phyloP scores from a whole-genome alignment of 2,329 filamentous ascomycete genomes.

The Arthrobotrys iridis region DNA sequence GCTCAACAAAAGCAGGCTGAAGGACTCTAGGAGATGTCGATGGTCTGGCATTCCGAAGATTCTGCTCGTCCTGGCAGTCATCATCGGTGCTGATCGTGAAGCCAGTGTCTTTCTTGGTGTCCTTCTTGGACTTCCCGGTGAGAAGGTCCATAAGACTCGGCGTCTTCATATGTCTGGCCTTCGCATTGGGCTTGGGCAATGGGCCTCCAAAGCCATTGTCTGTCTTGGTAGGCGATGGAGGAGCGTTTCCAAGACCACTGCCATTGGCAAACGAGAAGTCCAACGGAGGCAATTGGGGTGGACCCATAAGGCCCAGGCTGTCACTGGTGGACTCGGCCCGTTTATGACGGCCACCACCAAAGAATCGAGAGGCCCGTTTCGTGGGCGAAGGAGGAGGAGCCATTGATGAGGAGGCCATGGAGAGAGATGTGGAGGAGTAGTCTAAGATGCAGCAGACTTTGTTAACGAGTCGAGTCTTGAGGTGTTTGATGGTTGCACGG shows the following conservation, averaged over 20 bases:
- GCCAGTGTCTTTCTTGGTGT: slow-evolving; percentile 23
- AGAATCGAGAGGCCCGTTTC: slow-evolving; percentile 39
- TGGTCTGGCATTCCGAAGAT: background rate
- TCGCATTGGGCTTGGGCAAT: slow-evolving; percentile 14
- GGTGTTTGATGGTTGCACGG: background rate
- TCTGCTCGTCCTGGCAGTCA: slow-evolving; percentile 16
- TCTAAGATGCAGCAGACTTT: slow-evolving; percentile 3
- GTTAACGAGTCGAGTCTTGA: slow-evolving; percentile 20
- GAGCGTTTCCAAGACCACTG: background rate
- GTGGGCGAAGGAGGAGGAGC: slow-evolving; percentile 35
- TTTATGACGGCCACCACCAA: slow-evolving; percentile 30
- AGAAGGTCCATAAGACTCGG: slow-evolving; percentile 43
- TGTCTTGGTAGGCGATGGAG: slow-evolving; percentile 17
- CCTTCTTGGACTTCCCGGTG: slow-evolving; percentile 33
- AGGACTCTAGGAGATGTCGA: background rate
- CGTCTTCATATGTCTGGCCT: slow-evolving; percentile 29
- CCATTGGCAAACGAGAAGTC: slow-evolving; percentile 26
- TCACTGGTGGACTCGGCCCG: slow-evolving; percentile 28
- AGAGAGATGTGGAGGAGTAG: background rate
- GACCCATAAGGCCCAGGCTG: slow-evolving; percentile 5
- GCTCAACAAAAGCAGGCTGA: slow-evolving; percentile 12
- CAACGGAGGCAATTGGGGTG: slow-evolving; percentile 42
- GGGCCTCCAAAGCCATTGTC: slow-evolving; percentile 19
- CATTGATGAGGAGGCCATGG: slow-evolving; percentile 32
- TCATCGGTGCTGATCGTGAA: slow-evolving; percentile 50